These are phyloP conservation scores for Lentinula edodes DNA, from an alignment of 768 basidiomycete genomes.

Conservation along the genomic window DNA sequence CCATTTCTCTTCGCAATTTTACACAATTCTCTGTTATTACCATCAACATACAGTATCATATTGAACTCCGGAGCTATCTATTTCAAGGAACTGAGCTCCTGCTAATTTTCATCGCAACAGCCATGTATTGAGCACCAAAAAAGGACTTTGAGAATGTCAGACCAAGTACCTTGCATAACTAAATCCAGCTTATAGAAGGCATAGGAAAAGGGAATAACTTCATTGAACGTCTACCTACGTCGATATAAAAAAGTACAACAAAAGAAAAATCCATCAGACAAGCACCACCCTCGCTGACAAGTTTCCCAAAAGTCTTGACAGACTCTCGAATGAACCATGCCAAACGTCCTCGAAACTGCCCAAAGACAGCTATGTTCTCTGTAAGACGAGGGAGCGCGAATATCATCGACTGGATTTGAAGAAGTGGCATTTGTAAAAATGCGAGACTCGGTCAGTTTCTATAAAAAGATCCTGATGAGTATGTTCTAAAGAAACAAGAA, in stretches of 20 bases:
- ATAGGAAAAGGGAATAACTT: too few relatives aligned
- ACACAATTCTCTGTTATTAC: too few relatives aligned
- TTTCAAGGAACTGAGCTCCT: too few relatives aligned
- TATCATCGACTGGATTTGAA: constrained; percentile 60
- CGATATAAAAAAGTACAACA: not conserved
- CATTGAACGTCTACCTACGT: too few relatives aligned
- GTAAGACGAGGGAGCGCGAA: constrained; percentile 51
- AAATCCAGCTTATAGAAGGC: too few relatives aligned
- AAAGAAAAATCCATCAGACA: constrained; percentile 43
- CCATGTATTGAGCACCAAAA: too few relatives aligned
- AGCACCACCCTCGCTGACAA: constrained; percentile 42
- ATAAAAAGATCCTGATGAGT: constrained; percentile 73
- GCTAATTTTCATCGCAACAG: too few relatives aligned
- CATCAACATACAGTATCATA: too few relatives aligned
- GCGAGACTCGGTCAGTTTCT: constrained; percentile 71
- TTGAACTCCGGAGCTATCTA: too few relatives aligned
- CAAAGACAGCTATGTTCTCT: constrained; percentile 43
- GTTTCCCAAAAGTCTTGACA: constrained; percentile 20
- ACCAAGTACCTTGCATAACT: too few relatives aligned
- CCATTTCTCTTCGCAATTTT: too few relatives aligned
- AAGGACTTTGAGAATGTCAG: too few relatives aligned
- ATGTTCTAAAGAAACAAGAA: constrained; percentile 46
- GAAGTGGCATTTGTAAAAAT: constrained; percentile 64
- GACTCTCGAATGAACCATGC: constrained; percentile 18
- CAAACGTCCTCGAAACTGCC: constrained; percentile 54